Percentiles rank a stretch among this genome's conserved stretches.
Evolutionary conservation across 306 rosid species (phyloP).

Genomic region (Crataegus laevigata): DNA sequence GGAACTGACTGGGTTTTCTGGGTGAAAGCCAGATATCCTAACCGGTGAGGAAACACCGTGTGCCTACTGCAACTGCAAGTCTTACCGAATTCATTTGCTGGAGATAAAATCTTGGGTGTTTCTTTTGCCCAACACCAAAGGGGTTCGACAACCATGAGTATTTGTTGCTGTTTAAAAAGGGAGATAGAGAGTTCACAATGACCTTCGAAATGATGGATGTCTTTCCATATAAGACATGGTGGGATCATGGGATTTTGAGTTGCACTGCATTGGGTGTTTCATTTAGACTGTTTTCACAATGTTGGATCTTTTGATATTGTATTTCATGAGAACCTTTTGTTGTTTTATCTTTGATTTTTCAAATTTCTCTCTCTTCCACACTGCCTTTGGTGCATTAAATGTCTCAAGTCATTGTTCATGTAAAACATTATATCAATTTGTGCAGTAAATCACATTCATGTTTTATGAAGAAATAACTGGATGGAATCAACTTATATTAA

Average conservation of each 20-base stretch:
- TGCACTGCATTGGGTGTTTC: not conserved
- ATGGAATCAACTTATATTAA: too few species aligned
- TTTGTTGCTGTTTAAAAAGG: not conserved
- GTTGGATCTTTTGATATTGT: not conserved
- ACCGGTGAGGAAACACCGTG: slow-evolving; percentile 27
- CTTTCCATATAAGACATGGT: not conserved
- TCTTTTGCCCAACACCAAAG: not conserved
- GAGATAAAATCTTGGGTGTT: not conserved
- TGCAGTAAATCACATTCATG: not conserved
- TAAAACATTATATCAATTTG: not conserved
- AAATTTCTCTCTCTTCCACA: not conserved
- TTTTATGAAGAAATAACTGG: too few species aligned
- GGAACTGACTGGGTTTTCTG: slow-evolving; percentile 99
- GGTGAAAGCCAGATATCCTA: slow-evolving; percentile 99
- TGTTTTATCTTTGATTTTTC: not conserved
- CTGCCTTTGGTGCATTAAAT: not conserved
- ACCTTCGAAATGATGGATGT: not conserved
- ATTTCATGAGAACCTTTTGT: not conserved
- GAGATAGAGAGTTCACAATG: not conserved
- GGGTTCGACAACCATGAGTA: not conserved
- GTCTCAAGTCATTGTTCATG: slow-evolving; percentile 4
- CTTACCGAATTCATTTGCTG: not conserved
- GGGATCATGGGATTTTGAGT: not conserved
- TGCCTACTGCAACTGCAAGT: too few species aligned
- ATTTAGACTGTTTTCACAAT: not conserved